Percentiles rank a stretch among this genome's conserved stretches.
These are phyloP conservation scores for Monilinia polystroma DNA, from an alignment of 2,329 filamentous ascomycete genomes.

Conservation along the genomic window DNA sequence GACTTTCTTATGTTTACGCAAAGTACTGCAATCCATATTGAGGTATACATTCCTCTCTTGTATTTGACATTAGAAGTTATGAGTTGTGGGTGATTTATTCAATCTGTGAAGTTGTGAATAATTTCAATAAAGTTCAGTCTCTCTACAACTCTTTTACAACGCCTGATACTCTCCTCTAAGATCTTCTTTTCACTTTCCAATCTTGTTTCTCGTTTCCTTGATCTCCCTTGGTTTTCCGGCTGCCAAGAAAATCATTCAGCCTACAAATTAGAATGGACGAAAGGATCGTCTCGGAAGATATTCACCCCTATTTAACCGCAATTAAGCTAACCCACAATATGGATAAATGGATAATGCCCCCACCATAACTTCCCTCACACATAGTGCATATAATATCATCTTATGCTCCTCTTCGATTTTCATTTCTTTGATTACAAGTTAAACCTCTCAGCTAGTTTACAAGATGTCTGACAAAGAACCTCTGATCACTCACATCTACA, in stretches of 20 bases:
- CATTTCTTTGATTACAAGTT: not conserved
- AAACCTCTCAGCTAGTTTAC: not conserved
- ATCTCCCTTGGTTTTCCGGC: not conserved
- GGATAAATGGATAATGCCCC: conserved; percentile 23
- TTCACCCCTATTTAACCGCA: conserved; percentile 22
- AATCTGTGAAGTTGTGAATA: not conserved
- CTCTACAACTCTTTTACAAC: not conserved
- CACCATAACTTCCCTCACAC: not conserved
- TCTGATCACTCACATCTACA: conserved; percentile 73
- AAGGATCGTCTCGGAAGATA: conserved; percentile 3
- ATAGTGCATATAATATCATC: conserved; percentile 10
- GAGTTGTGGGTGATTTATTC: not conserved
- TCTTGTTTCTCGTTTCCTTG: not conserved
- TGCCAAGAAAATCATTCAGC: not conserved
- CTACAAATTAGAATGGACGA: conserved; percentile 6
- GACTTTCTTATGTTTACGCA: not conserved
- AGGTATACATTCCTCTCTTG: too few species aligned
- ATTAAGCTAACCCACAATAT: not conserved
- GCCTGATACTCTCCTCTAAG: not conserved
- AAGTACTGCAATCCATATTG: not conserved
- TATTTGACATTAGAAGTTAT: not conserved
- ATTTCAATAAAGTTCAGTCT: not conserved
- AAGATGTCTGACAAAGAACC: conserved; percentile 43
- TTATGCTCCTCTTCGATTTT: not conserved
- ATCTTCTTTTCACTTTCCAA: not conserved